A percentile compares a stretch with the other conserved stretches of the same genome.
These are phyloP conservation scores for Exophiala viscosa DNA, from an alignment of 2,329 filamentous ascomycete genomes.

Conservation along the genomic window DNA sequence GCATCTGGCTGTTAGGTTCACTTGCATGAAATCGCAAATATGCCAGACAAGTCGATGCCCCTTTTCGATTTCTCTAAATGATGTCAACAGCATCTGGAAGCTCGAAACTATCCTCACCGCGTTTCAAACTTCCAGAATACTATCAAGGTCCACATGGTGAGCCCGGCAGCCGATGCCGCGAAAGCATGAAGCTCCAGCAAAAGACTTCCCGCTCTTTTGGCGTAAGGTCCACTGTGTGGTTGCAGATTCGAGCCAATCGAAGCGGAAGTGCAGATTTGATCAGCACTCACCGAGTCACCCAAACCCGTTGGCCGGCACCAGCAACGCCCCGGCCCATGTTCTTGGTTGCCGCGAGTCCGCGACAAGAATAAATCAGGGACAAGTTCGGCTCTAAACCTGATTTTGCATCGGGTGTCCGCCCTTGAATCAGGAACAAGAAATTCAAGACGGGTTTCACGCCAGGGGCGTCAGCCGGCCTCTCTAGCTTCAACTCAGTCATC, in stretches of 20 bases:
- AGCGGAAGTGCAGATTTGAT: conserved; percentile 15
- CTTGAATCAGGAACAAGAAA: conserved; percentile 10
- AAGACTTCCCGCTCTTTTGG: background rate
- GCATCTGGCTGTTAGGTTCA: background rate
- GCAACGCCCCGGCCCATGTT: conserved; percentile 17
- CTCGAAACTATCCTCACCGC: background rate
- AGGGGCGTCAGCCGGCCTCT: background rate
- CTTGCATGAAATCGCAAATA: too few relatives aligned
- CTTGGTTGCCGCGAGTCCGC: conserved; percentile 7
- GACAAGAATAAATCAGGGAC: conserved; percentile 10
- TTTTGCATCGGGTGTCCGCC: conserved; percentile 9
- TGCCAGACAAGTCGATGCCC: background rate
- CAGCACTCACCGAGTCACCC: background rate
- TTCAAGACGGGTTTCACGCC: background rate
- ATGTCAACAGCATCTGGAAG: background rate
- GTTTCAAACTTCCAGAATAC: background rate
- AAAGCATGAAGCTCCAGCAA: too few relatives aligned
- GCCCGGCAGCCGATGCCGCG: too few relatives aligned
- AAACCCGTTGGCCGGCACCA: conserved; percentile 15
- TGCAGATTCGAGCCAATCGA: conserved; percentile 13
- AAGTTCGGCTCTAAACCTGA: conserved; percentile 15
- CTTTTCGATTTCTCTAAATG: background rate
- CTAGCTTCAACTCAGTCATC: background rate
- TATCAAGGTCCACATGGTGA: too few relatives aligned
- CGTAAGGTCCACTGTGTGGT: too few relatives aligned